A percentile compares a stretch with the other conserved stretches of the same genome.
Evolutionary conservation across 805 yeast genomes (phyloP).

Genomic region (Naumovozyma castellii): DNA sequence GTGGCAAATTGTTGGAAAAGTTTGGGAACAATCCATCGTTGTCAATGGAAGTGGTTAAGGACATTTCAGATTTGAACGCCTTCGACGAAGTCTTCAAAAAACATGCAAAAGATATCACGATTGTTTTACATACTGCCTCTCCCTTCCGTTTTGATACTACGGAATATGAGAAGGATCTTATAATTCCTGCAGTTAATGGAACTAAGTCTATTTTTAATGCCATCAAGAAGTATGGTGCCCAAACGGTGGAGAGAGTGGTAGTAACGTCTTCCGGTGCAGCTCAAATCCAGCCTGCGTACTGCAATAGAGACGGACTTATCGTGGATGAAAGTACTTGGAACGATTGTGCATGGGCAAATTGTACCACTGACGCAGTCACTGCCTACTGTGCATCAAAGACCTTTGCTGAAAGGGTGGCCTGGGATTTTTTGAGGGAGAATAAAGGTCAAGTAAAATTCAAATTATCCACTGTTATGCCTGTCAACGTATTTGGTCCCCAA

Average conservation of each 20-base stretch:
- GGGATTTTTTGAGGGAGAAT: conserved; percentile 39
- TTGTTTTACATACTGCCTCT: conserved; percentile 44
- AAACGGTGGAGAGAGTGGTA: conserved; percentile 37
- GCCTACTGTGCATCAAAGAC: conserved; percentile 40
- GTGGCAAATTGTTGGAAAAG: conserved; percentile 30
- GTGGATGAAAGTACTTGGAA: conserved; percentile 33
- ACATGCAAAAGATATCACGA: conserved; percentile 33
- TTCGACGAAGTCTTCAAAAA: conserved; percentile 37
- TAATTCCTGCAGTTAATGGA: conserved; percentile 47
- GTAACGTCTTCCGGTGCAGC: conserved; percentile 50
- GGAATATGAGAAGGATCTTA: conserved; percentile 39
- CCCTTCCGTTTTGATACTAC: conserved; percentile 33
- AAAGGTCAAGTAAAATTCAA: conserved; percentile 32
- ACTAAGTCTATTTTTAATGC: conserved; percentile 39
- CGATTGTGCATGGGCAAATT: conserved; percentile 26
- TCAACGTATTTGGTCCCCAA: conserved; percentile 44
- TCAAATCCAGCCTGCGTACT: conserved; percentile 22
- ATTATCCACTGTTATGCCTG: conserved; percentile 37
- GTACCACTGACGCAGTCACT: conserved; percentile 8
- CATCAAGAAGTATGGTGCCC: conserved; percentile 34
- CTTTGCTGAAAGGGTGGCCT: conserved; percentile 48
- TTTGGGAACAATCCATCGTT: conserved; percentile 24
- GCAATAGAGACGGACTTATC: conserved; percentile 7
- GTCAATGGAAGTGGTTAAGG: conserved; percentile 29
- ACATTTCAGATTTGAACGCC: conserved; percentile 31